A percentile compares a stretch with the other conserved stretches of the same genome.
These are phyloP conservation scores for Tilletia caries DNA, from an alignment of 1,284 basidiomycete species.

Conservation along the genomic window DNA sequence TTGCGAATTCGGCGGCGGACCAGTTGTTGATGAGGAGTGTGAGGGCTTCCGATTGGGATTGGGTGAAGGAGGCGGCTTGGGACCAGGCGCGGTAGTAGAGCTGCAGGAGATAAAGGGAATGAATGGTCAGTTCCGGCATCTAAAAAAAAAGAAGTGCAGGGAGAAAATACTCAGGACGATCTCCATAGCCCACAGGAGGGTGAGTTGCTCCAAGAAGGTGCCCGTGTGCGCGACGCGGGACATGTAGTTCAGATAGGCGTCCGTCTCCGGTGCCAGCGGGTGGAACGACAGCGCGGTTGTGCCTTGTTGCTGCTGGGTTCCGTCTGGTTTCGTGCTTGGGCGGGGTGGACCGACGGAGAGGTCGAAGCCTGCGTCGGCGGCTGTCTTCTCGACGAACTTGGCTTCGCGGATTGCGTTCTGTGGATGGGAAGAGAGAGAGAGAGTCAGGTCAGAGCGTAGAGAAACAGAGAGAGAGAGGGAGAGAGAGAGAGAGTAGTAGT, in stretches of 20 bases:
- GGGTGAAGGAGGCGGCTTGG: slow-evolving; percentile 47
- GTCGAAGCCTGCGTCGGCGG: slow-evolving; percentile 57
- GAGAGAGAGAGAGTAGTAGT: neutral
- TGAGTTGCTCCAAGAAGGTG: slow-evolving; percentile 64
- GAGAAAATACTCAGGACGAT: slow-evolving; percentile 56
- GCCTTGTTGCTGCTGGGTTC: too few species aligned
- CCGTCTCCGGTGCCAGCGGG: slow-evolving; percentile 19
- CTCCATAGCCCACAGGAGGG: slow-evolving; percentile 76
- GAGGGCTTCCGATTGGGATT: neutral
- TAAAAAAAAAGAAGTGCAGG: too few species aligned
- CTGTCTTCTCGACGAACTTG: slow-evolving; percentile 63
- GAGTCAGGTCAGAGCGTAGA: slow-evolving; percentile 50
- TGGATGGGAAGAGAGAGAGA: neutral
- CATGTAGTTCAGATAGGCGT: slow-evolving; percentile 70
- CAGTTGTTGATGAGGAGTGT: slow-evolving; percentile 58
- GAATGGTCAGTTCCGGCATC: too few species aligned
- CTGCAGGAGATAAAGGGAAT: too few species aligned
- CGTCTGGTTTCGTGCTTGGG: neutral
- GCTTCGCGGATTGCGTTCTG: slow-evolving; percentile 65
- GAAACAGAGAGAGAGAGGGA: too few species aligned
- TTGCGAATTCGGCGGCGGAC: slow-evolving; percentile 64
- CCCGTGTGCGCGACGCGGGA: slow-evolving; percentile 59
- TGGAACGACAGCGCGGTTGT: neutral
- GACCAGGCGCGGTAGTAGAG: slow-evolving; percentile 68
- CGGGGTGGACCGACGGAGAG: slow-evolving; percentile 18